Percentiles rank a stretch among this genome's conserved stretches.
Evolutionary conservation across 2,329 filamentous ascomycete species (phyloP).

Genomic region (Fusarium solani-melongenae): DNA sequence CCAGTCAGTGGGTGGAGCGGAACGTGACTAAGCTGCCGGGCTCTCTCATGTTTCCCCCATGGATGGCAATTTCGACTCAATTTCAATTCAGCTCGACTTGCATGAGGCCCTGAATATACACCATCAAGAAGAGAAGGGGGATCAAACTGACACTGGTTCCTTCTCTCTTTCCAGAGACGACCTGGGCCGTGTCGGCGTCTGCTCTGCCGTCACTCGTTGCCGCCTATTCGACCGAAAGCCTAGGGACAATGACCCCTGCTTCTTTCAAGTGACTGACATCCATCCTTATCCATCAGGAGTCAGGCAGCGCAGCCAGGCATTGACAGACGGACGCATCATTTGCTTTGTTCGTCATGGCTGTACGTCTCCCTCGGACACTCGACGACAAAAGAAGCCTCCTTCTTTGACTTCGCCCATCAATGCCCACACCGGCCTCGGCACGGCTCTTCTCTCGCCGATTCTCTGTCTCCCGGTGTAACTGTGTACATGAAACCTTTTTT

Average conservation of each 20-base stretch:
- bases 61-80: neutral
- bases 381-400: neutral
- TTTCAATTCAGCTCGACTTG: neutral
- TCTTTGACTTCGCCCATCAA: neutral
- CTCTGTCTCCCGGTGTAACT: neutral
- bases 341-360: slow-evolving; percentile 17
- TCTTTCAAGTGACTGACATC: slow-evolving; percentile 11
- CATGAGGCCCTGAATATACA: neutral
- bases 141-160: neutral
- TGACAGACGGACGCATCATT: neutral
- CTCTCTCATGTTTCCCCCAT: neutral
- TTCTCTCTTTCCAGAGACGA: neutral
- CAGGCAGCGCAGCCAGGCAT: slow-evolving; percentile 4
- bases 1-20: neutral
- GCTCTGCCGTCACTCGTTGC: neutral
- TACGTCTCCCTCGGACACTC: neutral
- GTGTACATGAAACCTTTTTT: neutral
- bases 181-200: neutral
- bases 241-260: neutral
- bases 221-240: neutral
- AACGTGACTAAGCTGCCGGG: slow-evolving; percentile 4
- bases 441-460: neutral
- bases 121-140: neutral
- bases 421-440: neutral
- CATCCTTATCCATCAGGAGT: neutral